Percentiles rank a stretch among this genome's conserved stretches.
Evolutionary conservation across 2,329 filamentous ascomycete species (phyloP).

Genomic region (Phaeomoniella chlamydospora): DNA sequence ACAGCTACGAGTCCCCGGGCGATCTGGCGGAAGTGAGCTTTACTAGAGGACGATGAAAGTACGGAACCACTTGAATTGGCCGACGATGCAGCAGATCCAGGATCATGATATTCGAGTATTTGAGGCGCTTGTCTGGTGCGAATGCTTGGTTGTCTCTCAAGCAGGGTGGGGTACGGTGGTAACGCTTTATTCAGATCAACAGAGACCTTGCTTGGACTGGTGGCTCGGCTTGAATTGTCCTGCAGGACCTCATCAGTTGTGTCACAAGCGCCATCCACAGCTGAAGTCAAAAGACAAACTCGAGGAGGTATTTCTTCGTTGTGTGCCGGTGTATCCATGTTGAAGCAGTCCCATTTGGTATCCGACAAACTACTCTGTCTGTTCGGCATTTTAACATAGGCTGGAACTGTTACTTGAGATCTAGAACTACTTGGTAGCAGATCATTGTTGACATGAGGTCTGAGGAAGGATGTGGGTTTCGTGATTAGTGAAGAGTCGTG

Average conservation of each 20-base stretch:
- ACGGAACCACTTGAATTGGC: not conserved
- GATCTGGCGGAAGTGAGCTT: not conserved
- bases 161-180: not conserved
- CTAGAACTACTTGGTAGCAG: too few relatives aligned
- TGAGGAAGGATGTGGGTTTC: not conserved
- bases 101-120: not conserved
- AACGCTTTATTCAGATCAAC: conserved; percentile 1
- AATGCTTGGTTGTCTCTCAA: not conserved
- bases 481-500: not conserved
- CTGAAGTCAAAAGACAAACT: too few relatives aligned
- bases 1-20: not conserved
- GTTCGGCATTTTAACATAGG: too few relatives aligned
- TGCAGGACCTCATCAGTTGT: not conserved
- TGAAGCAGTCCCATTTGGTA: too few relatives aligned
- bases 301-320: too few relatives aligned
- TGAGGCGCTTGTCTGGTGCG: not conserved
- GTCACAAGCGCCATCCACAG: too few relatives aligned
- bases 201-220: not conserved
- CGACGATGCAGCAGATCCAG: not conserved
- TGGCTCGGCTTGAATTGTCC: not conserved
- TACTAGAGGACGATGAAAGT: not conserved
- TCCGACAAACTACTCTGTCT: too few relatives aligned
- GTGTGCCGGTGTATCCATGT: too few relatives aligned
- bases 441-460: too few relatives aligned
- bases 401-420: too few relatives aligned